Base-by-base conservation (phyloP, 1,284 basidiomycete species). In the Boletus holoroseus region DNA sequence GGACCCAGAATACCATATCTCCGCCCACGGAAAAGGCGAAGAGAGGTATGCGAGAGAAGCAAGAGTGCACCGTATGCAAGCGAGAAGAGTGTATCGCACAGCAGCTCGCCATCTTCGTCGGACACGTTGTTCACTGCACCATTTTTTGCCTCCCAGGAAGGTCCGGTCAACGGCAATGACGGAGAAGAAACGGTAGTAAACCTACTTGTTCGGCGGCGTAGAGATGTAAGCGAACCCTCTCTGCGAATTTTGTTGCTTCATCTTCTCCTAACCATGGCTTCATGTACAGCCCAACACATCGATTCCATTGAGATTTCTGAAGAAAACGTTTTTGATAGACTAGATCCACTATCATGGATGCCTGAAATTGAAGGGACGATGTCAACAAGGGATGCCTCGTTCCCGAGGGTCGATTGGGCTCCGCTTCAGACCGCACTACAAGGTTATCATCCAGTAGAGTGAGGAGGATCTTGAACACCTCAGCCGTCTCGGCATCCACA, bases 31-130 rank as follows among this genome's bases (percentile, higher is more conserved):
- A 94, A 80, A 51, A 99, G 82, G 57, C 91, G 88, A 56, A 99
- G 79, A 28, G 81, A 88, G 31, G 95, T 98, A 73, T 99, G 95
- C 52, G 97, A 99, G 58, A 99, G 82, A 53, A 99, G 79, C 13
- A 99, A 79, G 28, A 99, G 81, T 56, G 95, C 91, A 62, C 95
- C 95, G 68, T 99, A 99, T 15, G 95, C 96, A 53, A 99, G 79
- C 30, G 94, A 97, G 76, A 99, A 99, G 49, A 94, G 81, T 0
- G 87, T 94, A 67, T 98, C 86, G 69, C 93, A 95, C 42, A 98
- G 76, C 45, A 95, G 71, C 68, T 94, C 91, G 50, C 84, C 88
- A 63, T 91, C 91, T 58, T 86, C 86, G 32, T 79, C 78, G 60
- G 82, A 69, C 55, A 74, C 69, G 51, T 61, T 62, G 45, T 69